Percentiles rank a stretch among this genome's conserved stretches.
These are phyloP conservation scores for Fusarium sp. DNA, from an alignment of 2,329 filamentous ascomycete species.

Conservation along the genomic window DNA sequence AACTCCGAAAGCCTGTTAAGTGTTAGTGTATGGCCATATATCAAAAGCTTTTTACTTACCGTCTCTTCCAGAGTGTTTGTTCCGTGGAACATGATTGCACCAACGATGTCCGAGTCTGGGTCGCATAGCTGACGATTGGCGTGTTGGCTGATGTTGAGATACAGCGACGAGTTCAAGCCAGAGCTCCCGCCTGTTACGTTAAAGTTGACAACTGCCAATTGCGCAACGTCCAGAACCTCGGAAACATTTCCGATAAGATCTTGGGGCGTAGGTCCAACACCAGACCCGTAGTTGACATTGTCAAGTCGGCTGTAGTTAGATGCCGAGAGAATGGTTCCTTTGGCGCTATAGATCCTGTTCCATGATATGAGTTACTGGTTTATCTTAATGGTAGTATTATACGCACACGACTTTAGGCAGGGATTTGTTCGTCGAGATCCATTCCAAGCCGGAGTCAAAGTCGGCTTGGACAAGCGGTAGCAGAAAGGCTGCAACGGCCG, in stretches of 20 bases:
- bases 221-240: slow-evolving; percentile 52
- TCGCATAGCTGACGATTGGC: slow-evolving; percentile 52
- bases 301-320: slow-evolving; percentile 54
- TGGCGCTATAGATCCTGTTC: slow-evolving; percentile 39
- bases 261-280: slow-evolving; percentile 45
- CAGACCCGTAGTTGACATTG: slow-evolving; percentile 52
- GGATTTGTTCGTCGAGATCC: slow-evolving; percentile 46
- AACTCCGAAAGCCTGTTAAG: slow-evolving; percentile 23
- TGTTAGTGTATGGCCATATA: background rate
- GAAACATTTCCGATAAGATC: slow-evolving; percentile 51
- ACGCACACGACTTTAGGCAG: slow-evolving; percentile 50
- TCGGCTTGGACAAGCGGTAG: slow-evolving; percentile 13
- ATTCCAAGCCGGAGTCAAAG: slow-evolving; percentile 36
- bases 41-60: background rate
- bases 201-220: slow-evolving; percentile 50
- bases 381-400: background rate
- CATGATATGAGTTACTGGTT: slow-evolving; percentile 12
- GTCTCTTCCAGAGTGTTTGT: slow-evolving; percentile 73
- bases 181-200: slow-evolving; percentile 48
- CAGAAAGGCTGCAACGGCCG: slow-evolving; percentile 8
- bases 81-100: slow-evolving; percentile 56
- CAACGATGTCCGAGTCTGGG: slow-evolving; percentile 50
- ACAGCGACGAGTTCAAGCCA: slow-evolving; percentile 52
- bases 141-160: slow-evolving; percentile 52
- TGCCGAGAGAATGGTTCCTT: slow-evolving; percentile 54